Conservation (phyloP, 768 basidiomycete species). For the Zangia roseola region DNA sequence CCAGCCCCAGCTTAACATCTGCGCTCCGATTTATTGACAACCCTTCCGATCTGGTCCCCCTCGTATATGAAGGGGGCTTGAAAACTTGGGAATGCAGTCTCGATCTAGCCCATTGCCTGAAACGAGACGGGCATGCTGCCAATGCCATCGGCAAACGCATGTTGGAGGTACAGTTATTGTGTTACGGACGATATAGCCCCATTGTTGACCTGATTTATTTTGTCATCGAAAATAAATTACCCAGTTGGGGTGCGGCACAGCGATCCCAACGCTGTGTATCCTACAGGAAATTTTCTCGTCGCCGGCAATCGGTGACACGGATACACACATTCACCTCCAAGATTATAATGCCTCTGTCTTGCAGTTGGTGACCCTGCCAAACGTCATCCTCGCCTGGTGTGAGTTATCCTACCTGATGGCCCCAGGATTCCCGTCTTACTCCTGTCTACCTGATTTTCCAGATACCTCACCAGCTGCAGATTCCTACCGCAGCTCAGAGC, state of each 20-base stretch:
- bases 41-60: slow-evolving; percentile 87
- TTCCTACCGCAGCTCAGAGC: slow-evolving; percentile 38
- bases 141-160: slow-evolving; percentile 49
- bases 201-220: too few species aligned
- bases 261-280: slow-evolving; percentile 76
- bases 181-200: too few species aligned
- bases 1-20: slow-evolving; percentile 14
- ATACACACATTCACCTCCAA: slow-evolving; percentile 74
- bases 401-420: slow-evolving; percentile 29
- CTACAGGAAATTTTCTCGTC: slow-evolving; percentile 58
- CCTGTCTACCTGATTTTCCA: slow-evolving; percentile 20
- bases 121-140: slow-evolving; percentile 29
- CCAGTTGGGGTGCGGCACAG: slow-evolving; percentile 93
- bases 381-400: slow-evolving; percentile 83
- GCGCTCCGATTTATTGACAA: slow-evolving; percentile 70
- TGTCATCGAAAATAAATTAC: neutral
- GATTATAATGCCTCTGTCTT: slow-evolving; percentile 88
- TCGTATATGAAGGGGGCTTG: slow-evolving; percentile 92
- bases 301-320: slow-evolving; percentile 9
- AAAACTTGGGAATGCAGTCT: slow-evolving; percentile 98
- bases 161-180: slow-evolving; percentile 56
- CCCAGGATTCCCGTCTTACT: neutral
- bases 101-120: slow-evolving; percentile 75
- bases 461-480: slow-evolving; percentile 62
- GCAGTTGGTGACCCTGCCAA: slow-evolving; percentile 76